These are phyloP conservation scores for Ceratocystis albifundus DNA, from an alignment of 2,329 filamentous ascomycete species.

Conservation along the genomic window DNA sequence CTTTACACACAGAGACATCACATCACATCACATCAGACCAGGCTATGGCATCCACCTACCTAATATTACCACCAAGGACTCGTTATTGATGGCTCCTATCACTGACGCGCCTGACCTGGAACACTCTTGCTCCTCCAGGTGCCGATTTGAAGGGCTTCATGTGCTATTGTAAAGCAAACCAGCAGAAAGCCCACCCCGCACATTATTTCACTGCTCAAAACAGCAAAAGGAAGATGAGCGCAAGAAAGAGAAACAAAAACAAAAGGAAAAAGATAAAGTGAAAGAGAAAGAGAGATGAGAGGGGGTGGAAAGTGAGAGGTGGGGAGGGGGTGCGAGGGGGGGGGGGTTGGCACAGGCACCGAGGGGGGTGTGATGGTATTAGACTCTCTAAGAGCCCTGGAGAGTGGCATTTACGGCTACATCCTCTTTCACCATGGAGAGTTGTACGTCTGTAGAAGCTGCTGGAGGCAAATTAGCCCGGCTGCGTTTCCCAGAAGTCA, in stretches of 20 bases:
- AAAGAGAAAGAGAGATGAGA: too few relatives aligned
- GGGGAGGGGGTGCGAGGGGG: background rate
- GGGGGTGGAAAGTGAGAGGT: too few relatives aligned
- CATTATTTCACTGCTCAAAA: background rate
- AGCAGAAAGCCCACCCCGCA: too few relatives aligned
- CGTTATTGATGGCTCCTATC: background rate
- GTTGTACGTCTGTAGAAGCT: background rate
- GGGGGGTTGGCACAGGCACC: background rate
- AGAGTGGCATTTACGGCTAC: background rate
- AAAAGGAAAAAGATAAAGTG: too few relatives aligned
- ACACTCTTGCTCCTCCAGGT: background rate
- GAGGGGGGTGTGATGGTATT: background rate
- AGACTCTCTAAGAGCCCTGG: too few relatives aligned
- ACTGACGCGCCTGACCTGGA: background rate
- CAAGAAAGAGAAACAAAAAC: too few relatives aligned
- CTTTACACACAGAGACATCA: background rate
- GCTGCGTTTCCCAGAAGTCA: background rate
- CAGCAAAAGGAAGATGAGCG: background rate
- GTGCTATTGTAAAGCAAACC: background rate
- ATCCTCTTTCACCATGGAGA: background rate
- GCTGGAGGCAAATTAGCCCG: background rate
- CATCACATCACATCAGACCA: background rate
- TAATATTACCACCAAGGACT: background rate
- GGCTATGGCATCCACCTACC: background rate
- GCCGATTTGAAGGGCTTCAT: background rate